Conservation (phyloP, 441 rosid species). For the Populus tomentosa region DNA sequence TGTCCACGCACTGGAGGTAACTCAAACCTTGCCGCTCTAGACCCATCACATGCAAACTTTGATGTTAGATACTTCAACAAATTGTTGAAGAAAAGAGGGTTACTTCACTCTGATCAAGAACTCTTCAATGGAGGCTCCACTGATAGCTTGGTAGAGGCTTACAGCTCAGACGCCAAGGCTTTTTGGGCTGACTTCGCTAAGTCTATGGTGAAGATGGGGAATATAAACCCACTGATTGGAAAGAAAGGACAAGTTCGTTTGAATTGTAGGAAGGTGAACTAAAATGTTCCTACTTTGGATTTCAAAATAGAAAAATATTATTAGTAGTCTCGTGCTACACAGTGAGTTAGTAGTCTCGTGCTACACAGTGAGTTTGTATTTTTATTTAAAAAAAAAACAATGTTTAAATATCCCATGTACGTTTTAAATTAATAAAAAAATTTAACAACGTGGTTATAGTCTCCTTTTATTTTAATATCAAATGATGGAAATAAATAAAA, state of each 20-base stretch:
- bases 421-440: no score
- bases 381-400: no score
- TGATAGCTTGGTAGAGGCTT: slow-evolving; percentile 25
- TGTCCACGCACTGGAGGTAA: slow-evolving; percentile 21
- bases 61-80: slow-evolving; percentile 29
- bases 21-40: slow-evolving; percentile 33
- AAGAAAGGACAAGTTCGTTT: slow-evolving; percentile 35
- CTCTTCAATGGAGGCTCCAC: slow-evolving; percentile 37
- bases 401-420: background rate
- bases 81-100: slow-evolving; percentile 29
- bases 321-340: background rate
- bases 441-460: background rate
- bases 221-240: slow-evolving; percentile 37
- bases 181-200: slow-evolving; percentile 29
- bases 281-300: background rate
- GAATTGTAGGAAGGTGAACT: slow-evolving; percentile 37
- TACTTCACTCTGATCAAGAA: slow-evolving; percentile 45
- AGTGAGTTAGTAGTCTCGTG: background rate
- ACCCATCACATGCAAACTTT: slow-evolving; percentile 25
- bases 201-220: slow-evolving; percentile 58
- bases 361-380: background rate
- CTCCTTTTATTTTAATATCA: no score
- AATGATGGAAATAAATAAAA: no score
- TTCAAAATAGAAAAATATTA: background rate
- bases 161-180: slow-evolving; percentile 15